Evolutionary conservation across 2,329 filamentous ascomycete species (phyloP).

Genomic region (Zasmidium cellare): DNA sequence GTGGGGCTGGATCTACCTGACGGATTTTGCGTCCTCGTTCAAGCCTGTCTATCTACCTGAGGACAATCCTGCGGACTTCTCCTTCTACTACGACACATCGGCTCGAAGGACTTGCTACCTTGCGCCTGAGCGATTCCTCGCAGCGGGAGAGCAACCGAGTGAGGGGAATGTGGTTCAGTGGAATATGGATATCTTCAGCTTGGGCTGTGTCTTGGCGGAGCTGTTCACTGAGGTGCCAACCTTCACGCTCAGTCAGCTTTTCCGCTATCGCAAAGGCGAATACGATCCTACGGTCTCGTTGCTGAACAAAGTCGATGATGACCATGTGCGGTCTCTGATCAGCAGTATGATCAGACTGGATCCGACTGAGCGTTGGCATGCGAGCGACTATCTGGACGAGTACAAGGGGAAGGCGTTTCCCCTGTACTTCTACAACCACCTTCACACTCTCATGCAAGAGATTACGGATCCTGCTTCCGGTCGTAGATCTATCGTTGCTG

Average conservation of each 20-base stretch:
- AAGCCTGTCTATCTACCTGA: slow-evolving; percentile 93
- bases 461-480: slow-evolving; percentile 89
- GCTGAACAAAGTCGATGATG: slow-evolving; percentile 82
- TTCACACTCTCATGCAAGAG: slow-evolving; percentile 96
- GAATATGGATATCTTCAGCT: slow-evolving; percentile 99
- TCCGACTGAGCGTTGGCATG: slow-evolving; percentile 86
- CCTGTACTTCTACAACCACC: slow-evolving; percentile 93
- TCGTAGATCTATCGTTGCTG: slow-evolving; percentile 67
- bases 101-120: slow-evolving; percentile 91
- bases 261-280: slow-evolving; percentile 88
- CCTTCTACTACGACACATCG: slow-evolving; percentile 95
- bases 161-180: slow-evolving; percentile 50
- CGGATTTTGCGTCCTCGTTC: slow-evolving; percentile 95
- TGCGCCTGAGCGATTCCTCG: slow-evolving; percentile 87
- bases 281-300: slow-evolving; percentile 84
- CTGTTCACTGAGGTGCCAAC: slow-evolving; percentile 92
- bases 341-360: slow-evolving; percentile 95
- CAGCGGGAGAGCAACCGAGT: slow-evolving; percentile 62
- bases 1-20: slow-evolving; percentile 98
- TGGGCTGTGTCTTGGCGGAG: slow-evolving; percentile 94
- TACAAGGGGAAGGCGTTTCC: slow-evolving; percentile 93
- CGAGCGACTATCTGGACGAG: slow-evolving; percentile 89
- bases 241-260: slow-evolving; percentile 96
- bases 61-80: slow-evolving; percentile 96
- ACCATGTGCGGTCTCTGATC: slow-evolving; percentile 83